Evolutionary conservation across 2,329 filamentous ascomycete species (phyloP).

Genomic region (Fusarium coffeatum): DNA sequence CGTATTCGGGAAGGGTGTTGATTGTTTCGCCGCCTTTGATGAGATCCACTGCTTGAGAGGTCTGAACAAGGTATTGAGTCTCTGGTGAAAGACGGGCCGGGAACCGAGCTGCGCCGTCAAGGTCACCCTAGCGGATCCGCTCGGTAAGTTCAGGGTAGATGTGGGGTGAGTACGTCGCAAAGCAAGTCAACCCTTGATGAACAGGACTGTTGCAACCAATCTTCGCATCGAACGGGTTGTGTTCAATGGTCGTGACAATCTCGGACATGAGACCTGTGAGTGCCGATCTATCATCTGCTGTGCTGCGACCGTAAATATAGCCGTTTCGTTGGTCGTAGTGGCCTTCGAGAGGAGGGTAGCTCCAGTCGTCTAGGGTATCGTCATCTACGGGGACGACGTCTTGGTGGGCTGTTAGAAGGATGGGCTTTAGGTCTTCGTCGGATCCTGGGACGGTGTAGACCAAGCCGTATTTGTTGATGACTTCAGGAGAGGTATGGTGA

Average conservation of each 20-base stretch:
- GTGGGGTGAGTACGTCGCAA: conserved; percentile 64
- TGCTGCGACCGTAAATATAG: conserved; percentile 55
- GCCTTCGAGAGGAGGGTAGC: conserved; percentile 53
- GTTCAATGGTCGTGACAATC: conserved; percentile 71
- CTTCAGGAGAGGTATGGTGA: conserved; percentile 57
- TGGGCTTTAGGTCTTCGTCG: conserved; percentile 57
- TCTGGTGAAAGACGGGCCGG: conserved; percentile 32
- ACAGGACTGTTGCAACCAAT: conserved; percentile 62
- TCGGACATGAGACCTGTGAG: conserved; percentile 60
- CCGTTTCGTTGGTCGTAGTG: conserved; percentile 49
- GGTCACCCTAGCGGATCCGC: conserved; percentile 45
- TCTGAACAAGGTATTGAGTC: conserved; percentile 65
- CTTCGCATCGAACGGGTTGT: conserved; percentile 62
- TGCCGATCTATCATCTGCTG: conserved; percentile 55
- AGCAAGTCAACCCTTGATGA: conserved; percentile 65
- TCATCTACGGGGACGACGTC: conserved; percentile 56
- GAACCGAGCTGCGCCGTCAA: conserved; percentile 43
- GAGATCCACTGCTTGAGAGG: conserved; percentile 68
- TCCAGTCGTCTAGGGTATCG: conserved; percentile 54
- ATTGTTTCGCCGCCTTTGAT: conserved; percentile 71
- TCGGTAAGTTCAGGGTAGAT: conserved; percentile 56
- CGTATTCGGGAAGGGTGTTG: conserved; percentile 74
- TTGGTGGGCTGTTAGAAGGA: conserved; percentile 55
- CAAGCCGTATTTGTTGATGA: conserved; percentile 69
- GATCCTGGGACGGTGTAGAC: conserved; percentile 69